These are phyloP conservation scores for Daldinia concentrica DNA, from an alignment of 495 filamentous ascomycete genomes.

Conservation along the genomic window DNA sequence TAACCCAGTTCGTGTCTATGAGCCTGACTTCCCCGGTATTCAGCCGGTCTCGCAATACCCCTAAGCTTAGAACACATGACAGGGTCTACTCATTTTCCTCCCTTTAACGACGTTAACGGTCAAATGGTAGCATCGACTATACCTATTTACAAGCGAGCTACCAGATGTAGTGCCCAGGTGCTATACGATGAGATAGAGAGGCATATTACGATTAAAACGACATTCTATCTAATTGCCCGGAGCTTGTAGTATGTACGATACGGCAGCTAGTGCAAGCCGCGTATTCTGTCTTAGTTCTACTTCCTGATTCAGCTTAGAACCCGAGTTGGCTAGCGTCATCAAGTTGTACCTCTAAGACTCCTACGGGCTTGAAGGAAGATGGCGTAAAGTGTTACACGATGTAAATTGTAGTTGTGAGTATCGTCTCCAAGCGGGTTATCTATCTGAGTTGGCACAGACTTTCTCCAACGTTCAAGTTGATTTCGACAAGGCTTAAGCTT, in stretches of 20 bases:
- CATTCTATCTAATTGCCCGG: not conserved
- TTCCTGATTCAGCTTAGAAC: constrained; percentile 9
- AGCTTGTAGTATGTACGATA: constrained; percentile 6
- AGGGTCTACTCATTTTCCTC: not conserved
- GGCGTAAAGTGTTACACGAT: constrained; percentile 2
- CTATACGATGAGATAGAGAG: constrained; percentile 13
- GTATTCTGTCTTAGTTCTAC: constrained; percentile 24
- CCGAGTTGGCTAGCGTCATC: constrained; percentile 12
- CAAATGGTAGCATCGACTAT: not conserved
- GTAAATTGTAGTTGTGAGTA: not conserved
- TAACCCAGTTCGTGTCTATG: constrained; percentile 12
- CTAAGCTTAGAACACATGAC: constrained; percentile 2
- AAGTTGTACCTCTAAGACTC: constrained; percentile 3
- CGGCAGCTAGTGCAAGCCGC: constrained; percentile 33
- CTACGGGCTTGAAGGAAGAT: constrained; percentile 4
- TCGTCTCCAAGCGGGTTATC: not conserved
- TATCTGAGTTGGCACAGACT: constrained; percentile 14
- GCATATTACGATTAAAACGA: constrained; percentile 18
- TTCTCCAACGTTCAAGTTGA: constrained; percentile 14
- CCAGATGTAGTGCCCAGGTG: not conserved
- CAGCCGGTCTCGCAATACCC: constrained; percentile 10
- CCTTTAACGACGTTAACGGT: not conserved
- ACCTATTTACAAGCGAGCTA: not conserved
- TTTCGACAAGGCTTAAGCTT: constrained; percentile 22
- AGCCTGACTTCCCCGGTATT: constrained; percentile 17